Evolutionary conservation across 345 rosid genomes (phyloP).

Genomic region (Gossypium australe): DNA sequence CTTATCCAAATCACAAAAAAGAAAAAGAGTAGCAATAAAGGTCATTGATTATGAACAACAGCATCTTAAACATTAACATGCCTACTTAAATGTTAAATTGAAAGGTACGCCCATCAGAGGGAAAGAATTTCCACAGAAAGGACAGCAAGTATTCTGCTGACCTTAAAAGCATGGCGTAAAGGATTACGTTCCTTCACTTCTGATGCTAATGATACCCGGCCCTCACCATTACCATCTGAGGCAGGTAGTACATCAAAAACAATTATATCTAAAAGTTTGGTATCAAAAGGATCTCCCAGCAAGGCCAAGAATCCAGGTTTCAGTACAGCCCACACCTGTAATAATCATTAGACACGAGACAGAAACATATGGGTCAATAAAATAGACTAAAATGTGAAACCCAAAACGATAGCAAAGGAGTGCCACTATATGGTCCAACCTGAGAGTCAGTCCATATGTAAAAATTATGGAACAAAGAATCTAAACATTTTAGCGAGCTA

Average conservation of each 20-base stretch:
- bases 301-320: constrained; percentile 96
- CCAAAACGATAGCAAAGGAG: background rate
- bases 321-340: constrained; percentile 96
- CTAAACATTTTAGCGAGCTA: background rate
- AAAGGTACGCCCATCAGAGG: background rate
- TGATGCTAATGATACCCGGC: constrained; percentile 64
- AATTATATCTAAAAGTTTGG: constrained; percentile 79
- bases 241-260: constrained; percentile 90
- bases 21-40: background rate
- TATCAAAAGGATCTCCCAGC: constrained; percentile 78
- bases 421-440: background rate
- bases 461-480: background rate
- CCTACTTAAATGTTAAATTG: background rate
- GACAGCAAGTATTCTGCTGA: constrained; percentile 23
- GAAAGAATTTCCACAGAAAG: background rate
- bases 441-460: background rate
- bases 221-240: constrained; percentile 81
- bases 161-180: constrained; percentile 88
- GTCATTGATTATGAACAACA: background rate
- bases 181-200: constrained; percentile 93
- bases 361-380: background rate
- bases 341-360: constrained; percentile 10
- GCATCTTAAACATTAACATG: background rate
- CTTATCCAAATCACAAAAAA: background rate
- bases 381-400: background rate